These are phyloP conservation scores for Amylostereum areolatum DNA, from an alignment of 1,284 basidiomycete genomes.

Conservation along the genomic window DNA sequence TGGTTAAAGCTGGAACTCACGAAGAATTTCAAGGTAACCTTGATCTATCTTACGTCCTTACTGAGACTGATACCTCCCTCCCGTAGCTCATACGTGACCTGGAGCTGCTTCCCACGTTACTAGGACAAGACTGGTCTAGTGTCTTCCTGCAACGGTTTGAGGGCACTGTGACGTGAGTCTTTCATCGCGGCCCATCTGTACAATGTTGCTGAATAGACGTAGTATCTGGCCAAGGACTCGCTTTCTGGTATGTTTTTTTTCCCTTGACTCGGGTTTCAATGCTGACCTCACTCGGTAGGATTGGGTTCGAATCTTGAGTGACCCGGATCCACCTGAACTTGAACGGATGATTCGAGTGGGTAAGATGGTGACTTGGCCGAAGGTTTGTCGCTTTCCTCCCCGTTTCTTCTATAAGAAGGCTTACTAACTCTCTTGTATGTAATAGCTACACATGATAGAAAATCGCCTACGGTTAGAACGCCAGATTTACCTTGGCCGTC, in stretches of 20 bases:
- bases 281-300: slow-evolving; percentile 41
- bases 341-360: slow-evolving; percentile 83
- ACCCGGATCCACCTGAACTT: slow-evolving; percentile 77
- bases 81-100: slow-evolving; percentile 83
- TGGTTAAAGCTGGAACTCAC: slow-evolving; percentile 92
- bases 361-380: slow-evolving; percentile 92
- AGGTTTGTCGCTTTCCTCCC: slow-evolving; percentile 44
- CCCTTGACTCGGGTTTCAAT: slow-evolving; percentile 5
- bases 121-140: slow-evolving; percentile 93
- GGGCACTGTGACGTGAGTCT: slow-evolving; percentile 70
- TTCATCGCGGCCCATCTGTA: neutral
- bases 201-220: slow-evolving; percentile 13
- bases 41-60: neutral
- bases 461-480: slow-evolving; percentile 79
- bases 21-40: slow-evolving; percentile 82
- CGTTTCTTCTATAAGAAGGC: neutral
- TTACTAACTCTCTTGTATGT: neutral
- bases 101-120: slow-evolving; percentile 81
- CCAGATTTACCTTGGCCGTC: slow-evolving; percentile 78
- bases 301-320: slow-evolving; percentile 80
- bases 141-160: slow-evolving; percentile 91
- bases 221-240: slow-evolving; percentile 87
- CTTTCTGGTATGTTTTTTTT: slow-evolving; percentile 45
- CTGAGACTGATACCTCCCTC: neutral
- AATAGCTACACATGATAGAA: slow-evolving; percentile 83